Evolutionary conservation across 1,139 yeast genomes (phyloP).

Genomic region (Pichia sp.): DNA sequence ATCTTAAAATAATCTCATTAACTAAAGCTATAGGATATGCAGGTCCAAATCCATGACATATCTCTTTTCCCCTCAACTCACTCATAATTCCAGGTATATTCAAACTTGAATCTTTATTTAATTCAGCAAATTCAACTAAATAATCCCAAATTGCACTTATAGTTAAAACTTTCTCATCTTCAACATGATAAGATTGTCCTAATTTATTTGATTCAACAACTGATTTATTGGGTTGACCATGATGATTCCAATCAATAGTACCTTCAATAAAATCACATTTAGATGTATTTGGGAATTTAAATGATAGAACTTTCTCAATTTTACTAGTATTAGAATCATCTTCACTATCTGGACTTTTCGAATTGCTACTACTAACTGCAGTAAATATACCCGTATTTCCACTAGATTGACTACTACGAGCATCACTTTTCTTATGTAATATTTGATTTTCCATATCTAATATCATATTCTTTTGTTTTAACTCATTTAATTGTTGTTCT

Average conservation of each 20-base stretch:
- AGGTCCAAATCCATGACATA: slow-evolving; percentile 80
- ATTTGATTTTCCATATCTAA: slow-evolving; percentile 57
- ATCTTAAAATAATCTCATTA: slow-evolving; percentile 32
- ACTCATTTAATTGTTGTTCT: slow-evolving; percentile 46
- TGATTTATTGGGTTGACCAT: slow-evolving; percentile 8
- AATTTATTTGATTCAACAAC: background rate
- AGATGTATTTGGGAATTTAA: slow-evolving; percentile 13
- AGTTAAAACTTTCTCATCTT: slow-evolving; percentile 48
- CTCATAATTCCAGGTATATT: slow-evolving; percentile 57
- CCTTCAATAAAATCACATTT: slow-evolving; percentile 26
- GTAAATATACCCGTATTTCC: background rate
- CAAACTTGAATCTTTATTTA: slow-evolving; percentile 43
- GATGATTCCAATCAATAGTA: slow-evolving; percentile 17
- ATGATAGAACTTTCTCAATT: slow-evolving; percentile 4
- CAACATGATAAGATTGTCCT: slow-evolving; percentile 26
- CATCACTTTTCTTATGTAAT: slow-evolving; percentile 31
- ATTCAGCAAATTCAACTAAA: slow-evolving; percentile 43
- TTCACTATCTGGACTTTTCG: background rate
- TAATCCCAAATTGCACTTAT: slow-evolving; percentile 84
- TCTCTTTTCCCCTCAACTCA: slow-evolving; percentile 57
- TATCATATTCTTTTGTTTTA: slow-evolving; percentile 48
- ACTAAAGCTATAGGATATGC: slow-evolving; percentile 56
- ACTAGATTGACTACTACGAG: background rate
- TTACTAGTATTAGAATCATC: background rate
- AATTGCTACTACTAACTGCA: background rate